Percentiles rank a stretch among this genome's conserved stretches.
phyloP scores from a whole-genome alignment of 139 green algal species.

The Coccomyxa sp. region DNA sequence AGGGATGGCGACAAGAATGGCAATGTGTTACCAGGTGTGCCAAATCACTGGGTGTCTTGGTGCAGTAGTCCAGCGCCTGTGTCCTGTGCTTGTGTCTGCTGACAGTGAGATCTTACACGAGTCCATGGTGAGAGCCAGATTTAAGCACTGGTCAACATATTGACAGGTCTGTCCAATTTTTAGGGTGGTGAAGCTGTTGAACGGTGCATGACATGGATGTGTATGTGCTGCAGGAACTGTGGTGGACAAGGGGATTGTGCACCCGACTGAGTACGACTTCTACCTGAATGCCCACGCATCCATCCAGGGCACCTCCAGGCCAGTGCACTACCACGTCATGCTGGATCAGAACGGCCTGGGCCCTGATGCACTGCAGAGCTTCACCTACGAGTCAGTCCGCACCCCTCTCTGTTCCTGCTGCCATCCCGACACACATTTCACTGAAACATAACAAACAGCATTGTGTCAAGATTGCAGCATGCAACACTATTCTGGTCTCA shows the following conservation, averaged over 20 bases:
- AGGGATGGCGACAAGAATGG: conserved; percentile 28
- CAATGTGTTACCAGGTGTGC: conserved; percentile 31
- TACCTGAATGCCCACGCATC: conserved; percentile 81
- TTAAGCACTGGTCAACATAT: background rate
- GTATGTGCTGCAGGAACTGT: conserved; percentile 27
- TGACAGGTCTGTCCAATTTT: background rate
- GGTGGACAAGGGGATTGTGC: conserved; percentile 59
- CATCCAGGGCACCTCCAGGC: conserved; percentile 67
- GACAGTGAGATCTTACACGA: background rate
- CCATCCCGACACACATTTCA: background rate
- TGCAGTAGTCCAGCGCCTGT: no score
- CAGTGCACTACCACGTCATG: conserved; percentile 76
- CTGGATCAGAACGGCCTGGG: conserved; percentile 78
- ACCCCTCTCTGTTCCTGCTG: background rate
- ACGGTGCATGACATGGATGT: background rate
- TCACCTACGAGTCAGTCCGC: conserved; percentile 61
- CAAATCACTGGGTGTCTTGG: background rate
- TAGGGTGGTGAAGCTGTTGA: background rate
- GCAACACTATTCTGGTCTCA: background rate
- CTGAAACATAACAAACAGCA: background rate
- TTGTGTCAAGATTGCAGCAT: background rate
- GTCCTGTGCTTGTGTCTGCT: background rate
- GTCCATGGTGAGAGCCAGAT: background rate
- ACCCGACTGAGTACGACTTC: conserved; percentile 76
- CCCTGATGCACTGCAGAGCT: conserved; percentile 67